phyloP scores from a whole-genome alignment of 106 monocot species.

The Acorus gramineus region DNA sequence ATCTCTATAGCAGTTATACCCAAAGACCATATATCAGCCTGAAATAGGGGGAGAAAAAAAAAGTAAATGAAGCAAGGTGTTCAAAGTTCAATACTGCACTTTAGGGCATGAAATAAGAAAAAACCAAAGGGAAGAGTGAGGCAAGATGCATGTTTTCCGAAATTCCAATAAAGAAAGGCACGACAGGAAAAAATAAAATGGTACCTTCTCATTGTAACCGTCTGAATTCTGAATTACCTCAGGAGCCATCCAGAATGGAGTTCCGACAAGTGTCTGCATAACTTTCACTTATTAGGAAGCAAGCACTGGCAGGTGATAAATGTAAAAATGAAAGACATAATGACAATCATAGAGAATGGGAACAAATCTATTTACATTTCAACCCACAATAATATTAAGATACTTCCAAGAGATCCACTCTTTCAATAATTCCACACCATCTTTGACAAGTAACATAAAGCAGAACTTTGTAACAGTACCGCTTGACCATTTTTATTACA shows the following conservation, averaged over 20 bases:
- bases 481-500: too few relatives aligned
- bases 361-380: not conserved
- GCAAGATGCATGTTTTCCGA: too few relatives aligned
- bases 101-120: too few relatives aligned
- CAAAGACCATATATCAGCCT: conserved; percentile 99
- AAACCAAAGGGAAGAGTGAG: too few relatives aligned
- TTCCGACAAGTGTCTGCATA: conserved; percentile 93
- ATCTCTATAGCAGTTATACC: conserved; percentile 99
- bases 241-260: conserved; percentile 99
- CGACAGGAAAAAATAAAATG: not conserved
- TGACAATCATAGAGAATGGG: not conserved
- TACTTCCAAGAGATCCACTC: too few relatives aligned
- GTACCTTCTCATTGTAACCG: conserved; percentile 96
- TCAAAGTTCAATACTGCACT: not conserved
- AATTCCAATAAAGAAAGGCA: too few relatives aligned
- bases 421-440: too few relatives aligned
- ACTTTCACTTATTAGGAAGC: conserved; percentile 9
- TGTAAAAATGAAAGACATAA: not conserved
- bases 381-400: not conserved
- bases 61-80: conserved; percentile 5
- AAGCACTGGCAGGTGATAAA: not conserved
- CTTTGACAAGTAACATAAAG: too few relatives aligned
- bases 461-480: too few relatives aligned
- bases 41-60: conserved; percentile 24
- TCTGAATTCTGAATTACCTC: conserved; percentile 98